Evolutionary conservation across 805 yeast species (phyloP), one percentile per base, ranked within the genome.

Genomic region (Kockiozyma suomiensis): DNA sequence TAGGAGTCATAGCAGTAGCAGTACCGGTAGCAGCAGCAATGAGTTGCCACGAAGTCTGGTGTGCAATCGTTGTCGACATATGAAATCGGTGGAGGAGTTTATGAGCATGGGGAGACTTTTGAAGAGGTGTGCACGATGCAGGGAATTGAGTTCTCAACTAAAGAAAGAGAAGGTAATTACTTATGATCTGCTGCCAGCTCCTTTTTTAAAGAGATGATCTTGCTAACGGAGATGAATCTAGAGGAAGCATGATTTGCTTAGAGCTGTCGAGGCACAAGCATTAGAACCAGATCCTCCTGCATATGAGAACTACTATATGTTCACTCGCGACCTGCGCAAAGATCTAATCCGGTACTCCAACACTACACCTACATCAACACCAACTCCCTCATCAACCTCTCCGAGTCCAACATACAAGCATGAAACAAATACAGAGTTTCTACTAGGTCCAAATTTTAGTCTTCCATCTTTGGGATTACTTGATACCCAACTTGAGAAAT

Each of bases 1-100:
- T 3, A 38, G 19, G 17, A 38, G 42, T 38, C 42, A 38, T 3
- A 38, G 42, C 19, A 38, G 42, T 21, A 15, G 19, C 3, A 38
- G 42, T 17, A 38, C 21, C 19, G 17, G 21, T 17, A 21, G 46
- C 28, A 28, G 46, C 46, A 28, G 46, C 15, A 28, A 21, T 17
- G 15, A 41, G 46, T 41, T 8, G 25, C 21, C 13, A 17, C 35
- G 54, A n/a, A 49, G 47, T 30, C 21, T 41, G 47, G 32, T 50
- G 33, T 56, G 59, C 33, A 56, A 42, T 37, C 42, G 59, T 15
- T 56, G 59, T 37, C 59, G 59, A n/a, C 59, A 50, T 41, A 33
- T 19, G 26, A 49, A 49, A 50, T 48, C 54, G 15, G 12, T 30
- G 12, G 17, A 8, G 13, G 59, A 56, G 32, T 56, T 48, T 35